Base-by-base conservation (phyloP, 139 green algal genomes). In the Chlorella vulgaris region DNA sequence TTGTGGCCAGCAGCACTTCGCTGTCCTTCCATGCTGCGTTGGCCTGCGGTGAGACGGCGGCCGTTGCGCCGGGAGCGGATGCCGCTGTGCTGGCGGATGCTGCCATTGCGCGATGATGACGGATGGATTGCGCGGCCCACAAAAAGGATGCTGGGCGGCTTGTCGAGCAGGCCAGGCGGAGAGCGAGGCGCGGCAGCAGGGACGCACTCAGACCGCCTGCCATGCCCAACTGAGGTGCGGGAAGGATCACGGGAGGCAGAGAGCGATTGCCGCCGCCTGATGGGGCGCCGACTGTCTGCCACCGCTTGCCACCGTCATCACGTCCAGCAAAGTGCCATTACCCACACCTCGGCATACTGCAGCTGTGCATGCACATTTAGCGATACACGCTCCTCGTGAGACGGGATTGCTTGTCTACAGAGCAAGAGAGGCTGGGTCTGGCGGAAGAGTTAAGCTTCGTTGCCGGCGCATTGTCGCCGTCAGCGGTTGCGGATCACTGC, bases 1-100 rank as follows among this genome's bases (percentile, higher is more conserved):
- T 86, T 53, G 81, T 83, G 70, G 81, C 55, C 38, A 86, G 19
- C 69, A 86, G 58, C n/a, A 86, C 81, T 70, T 86, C 81, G 58
- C 81, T 86, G 38, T 86, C 51, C 36, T 39, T 18, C 38, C 67
- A 35, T 3, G 51, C 36, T 13, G 73, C 33, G 73, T 51, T 51
- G 53, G 73, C 73, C 7, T 29, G 33, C 0, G 19, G n/a, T 5
- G 67, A 40, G 29, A 31, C 61, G 61, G 29, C 15, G n/a, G 29
- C 29, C 26, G n/a, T 19, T 28, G 61, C 29, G 29, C 29, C 61
- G 61, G 29, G 36, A 3, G 10, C 39, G 4, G 26, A 7, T 24
- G 35, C 65, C 7, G 67, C 67, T 50, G 38, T 10, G 47, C 47
- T 15, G 47, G 47, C 47, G 47, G 47, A 10, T 24, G 47, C 47